Evolutionary conservation across 495 filamentous ascomycete species (phyloP), one percentile per base, ranked within the genome.

Genomic region (Peziza echinospora): DNA sequence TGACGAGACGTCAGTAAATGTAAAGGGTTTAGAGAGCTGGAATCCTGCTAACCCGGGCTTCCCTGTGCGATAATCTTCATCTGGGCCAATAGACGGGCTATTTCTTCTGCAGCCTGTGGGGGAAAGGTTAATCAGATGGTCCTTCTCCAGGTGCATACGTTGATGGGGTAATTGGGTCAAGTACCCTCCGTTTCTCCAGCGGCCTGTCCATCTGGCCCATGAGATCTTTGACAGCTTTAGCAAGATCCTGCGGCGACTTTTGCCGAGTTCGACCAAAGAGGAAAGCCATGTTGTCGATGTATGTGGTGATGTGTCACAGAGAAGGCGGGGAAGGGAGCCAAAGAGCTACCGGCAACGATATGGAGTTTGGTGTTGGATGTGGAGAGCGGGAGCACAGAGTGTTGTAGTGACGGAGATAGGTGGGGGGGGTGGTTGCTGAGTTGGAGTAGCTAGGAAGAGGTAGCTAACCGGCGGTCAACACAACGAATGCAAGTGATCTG

Each of bases 21-120:
- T 6, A n/a, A 9, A 22, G 24, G 9, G n/a, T 10, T 1, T 24
- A 24, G 21, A 22, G 50, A n/a, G n/a, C n/a, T 21, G 28, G 37
- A 26, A 30, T 26, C 46, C 24, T 24, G 58, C 58, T 48, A 65
- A 85, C 81, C 82, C 64, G 77, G 75, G 49, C 81, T 86, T 47
- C 83, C 84, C 66, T 86, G 82, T 21, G 89, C 71, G 45, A 83
- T 69, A 43, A 83, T 62, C 62, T 89, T 89, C 72, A 85, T 83
- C 59, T 87, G 82, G 17, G 70, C 67, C 21, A 92, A 71, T 50
- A 82, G 67, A 62, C 78, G 82, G 28, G 79, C 73, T 43, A 84
- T 66, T 53, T 85, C 80, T 57, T 85, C 80, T 51, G 77, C 74
- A 55, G 73, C 68, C 77, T 80, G 51, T 17, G 41, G 53, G 5